Base-by-base conservation (phyloP, 345 rosid species). In the Eutrema yunnanense region DNA sequence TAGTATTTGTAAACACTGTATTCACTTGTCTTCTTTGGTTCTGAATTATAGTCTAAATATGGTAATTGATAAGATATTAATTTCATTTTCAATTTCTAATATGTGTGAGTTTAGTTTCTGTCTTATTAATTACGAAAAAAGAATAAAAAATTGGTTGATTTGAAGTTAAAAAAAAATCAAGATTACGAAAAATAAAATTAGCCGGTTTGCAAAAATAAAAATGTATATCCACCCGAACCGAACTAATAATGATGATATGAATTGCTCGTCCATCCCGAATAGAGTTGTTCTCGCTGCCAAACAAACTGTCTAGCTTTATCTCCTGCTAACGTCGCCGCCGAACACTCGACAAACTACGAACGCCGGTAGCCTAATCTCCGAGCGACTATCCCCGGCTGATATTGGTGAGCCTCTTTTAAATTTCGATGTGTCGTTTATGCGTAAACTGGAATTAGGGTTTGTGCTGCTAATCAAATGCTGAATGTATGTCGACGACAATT, bases 381-480 rank as follows among this genome's bases (percentile, higher is more conserved):
- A 26, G 53, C 13, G 26, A 60, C 9, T 41, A 12, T 67, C 54
- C 22, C 62, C 37, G 19, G 13, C 30, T 49, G 12, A 30, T 33
- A 32, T 42, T 12, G 54, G 78, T 60, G 14, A 74, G 67, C 4
- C 41, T 59, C 62, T 67, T 51, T 57, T 65, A 9, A 19, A 13
- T 16, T 33, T 62, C 42, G 37, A 3, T 52, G 8, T 29, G 1
- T 48, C n/a, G 40, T 62, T 32, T 43, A 34, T 57, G 26, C 19
- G 36, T 41, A 33, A 41, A 30, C 14, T 42, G 43, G 27, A 51
- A 11, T 3, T 51, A 51, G 69, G 75, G 53, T 51, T 72, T 38
- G 26, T n/a, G 10, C 2, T 71, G 33, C 30, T 11, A 26, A 59
- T 58, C 30, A 4, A 42, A 29, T 55, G 34, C 52, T 30, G 0